Conservation (phyloP, 768 basidiomycete genomes). For the Multifurca ochricompacta region DNA sequence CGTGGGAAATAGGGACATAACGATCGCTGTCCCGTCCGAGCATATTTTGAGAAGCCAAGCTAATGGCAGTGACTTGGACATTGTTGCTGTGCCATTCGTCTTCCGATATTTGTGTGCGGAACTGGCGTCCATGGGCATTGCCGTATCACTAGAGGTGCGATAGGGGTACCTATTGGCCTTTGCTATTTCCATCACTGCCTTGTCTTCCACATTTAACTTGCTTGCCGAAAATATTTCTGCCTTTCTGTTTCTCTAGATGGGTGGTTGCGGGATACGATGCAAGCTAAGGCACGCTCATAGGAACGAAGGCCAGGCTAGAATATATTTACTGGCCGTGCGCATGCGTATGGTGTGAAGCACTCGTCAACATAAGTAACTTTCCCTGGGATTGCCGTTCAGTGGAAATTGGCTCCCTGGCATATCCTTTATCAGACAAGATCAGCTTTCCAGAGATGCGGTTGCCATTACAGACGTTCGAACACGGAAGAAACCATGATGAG, state of each 20-base stretch:
- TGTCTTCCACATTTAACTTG: neutral
- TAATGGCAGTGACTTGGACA: conserved; percentile 82
- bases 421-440: neutral
- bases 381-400: neutral
- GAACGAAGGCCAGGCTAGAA: neutral
- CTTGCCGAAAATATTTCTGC: neutral
- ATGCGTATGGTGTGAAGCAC: neutral
- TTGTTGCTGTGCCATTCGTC: conserved; percentile 93
- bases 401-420: neutral
- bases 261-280: neutral
- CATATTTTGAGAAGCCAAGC: conserved; percentile 51
- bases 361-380: neutral
- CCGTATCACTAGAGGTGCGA: conserved; percentile 72
- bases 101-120: conserved; percentile 94
- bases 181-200: neutral
- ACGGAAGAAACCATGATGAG: neutral
- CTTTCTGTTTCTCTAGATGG: neutral
- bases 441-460: neutral
- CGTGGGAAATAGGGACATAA: conserved; percentile 41
- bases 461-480: neutral
- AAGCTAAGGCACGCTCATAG: neutral
- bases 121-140: conserved; percentile 97
- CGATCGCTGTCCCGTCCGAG: conserved; percentile 57
- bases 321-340: neutral
- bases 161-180: neutral